These are phyloP conservation scores for Salix caprea DNA, from an alignment of 345 rosid genomes.

Conservation along the genomic window DNA sequence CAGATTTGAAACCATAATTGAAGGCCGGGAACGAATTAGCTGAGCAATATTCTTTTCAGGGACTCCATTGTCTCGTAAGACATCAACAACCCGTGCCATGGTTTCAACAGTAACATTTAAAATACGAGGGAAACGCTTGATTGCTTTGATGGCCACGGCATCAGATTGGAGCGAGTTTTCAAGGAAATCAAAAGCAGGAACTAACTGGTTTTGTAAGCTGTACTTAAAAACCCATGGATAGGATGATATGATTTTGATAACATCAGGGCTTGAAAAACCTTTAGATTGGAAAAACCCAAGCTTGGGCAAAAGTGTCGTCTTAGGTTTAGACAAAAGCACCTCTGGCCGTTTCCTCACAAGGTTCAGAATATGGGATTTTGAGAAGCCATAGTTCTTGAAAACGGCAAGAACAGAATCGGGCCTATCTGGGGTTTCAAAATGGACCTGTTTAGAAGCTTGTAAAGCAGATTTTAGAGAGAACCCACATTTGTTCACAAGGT, in stretches of 20 bases:
- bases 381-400: not conserved
- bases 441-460: not conserved
- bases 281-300: conserved; percentile 16
- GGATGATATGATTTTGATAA: not conserved
- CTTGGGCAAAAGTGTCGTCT: conserved; percentile 3
- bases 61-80: conserved; percentile 15
- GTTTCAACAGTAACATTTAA: not conserved
- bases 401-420: not conserved
- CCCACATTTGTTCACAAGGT: conserved; percentile 12
- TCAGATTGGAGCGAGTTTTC: not conserved
- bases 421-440: not conserved
- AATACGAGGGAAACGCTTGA: not conserved
- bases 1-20: not conserved
- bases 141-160: not conserved
- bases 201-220: conserved; percentile 5
- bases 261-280: conserved; percentile 14
- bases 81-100: not conserved
- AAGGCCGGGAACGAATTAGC: not conserved
- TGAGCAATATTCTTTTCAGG: not conserved
- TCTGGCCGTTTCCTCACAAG: not conserved
- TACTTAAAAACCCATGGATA: not conserved
- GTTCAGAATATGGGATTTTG: not conserved
- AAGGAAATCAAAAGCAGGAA: conserved; percentile 12
- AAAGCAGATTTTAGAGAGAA: conserved; percentile 7
- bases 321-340: not conserved